phyloP scores from a whole-genome alignment of 2,329 filamentous ascomycete species.

The Didymella pinodella region DNA sequence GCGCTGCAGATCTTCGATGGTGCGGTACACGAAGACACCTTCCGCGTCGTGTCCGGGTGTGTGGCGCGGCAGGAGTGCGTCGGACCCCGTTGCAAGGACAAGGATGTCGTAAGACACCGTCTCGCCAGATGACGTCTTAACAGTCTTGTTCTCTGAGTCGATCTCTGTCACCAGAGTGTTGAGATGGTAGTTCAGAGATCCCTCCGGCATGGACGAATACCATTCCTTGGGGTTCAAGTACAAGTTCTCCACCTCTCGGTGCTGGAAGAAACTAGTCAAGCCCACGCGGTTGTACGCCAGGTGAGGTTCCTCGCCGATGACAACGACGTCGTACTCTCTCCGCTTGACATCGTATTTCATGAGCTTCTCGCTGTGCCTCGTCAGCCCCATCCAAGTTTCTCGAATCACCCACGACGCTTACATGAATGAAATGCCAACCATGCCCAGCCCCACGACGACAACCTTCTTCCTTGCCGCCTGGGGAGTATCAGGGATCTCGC shows the following conservation, averaged over 20 bases:
- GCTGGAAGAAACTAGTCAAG: constrained; percentile 86
- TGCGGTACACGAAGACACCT: constrained; percentile 89
- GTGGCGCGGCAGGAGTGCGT: constrained; percentile 75
- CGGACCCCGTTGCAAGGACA: constrained; percentile 84
- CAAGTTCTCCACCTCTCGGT: constrained; percentile 83
- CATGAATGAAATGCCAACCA: constrained; percentile 92
- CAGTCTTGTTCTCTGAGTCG: constrained; percentile 67
- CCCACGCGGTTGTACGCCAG: constrained; percentile 92
- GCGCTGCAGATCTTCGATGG: constrained; percentile 79
- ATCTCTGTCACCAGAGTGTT: constrained; percentile 78
- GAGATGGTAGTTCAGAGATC: constrained; percentile 75
- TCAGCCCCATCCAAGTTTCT: not conserved
- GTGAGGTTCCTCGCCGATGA: constrained; percentile 88
- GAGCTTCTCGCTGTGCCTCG: constrained; percentile 75
- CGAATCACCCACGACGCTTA: constrained; percentile 57
- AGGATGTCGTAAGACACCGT: constrained; percentile 79
- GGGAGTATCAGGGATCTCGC: constrained; percentile 39
- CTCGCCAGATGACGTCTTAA: constrained; percentile 74
- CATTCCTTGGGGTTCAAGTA: constrained; percentile 87
- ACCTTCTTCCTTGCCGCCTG: constrained; percentile 65
- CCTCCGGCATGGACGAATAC: constrained; percentile 73
- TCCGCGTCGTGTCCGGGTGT: constrained; percentile 80
- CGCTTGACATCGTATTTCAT: constrained; percentile 81
- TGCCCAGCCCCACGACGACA: constrained; percentile 86
- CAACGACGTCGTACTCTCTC: constrained; percentile 79